Evolutionary conservation across 2,329 filamentous ascomycete species (phyloP).

Genomic region (Colletotrichum viniferum): DNA sequence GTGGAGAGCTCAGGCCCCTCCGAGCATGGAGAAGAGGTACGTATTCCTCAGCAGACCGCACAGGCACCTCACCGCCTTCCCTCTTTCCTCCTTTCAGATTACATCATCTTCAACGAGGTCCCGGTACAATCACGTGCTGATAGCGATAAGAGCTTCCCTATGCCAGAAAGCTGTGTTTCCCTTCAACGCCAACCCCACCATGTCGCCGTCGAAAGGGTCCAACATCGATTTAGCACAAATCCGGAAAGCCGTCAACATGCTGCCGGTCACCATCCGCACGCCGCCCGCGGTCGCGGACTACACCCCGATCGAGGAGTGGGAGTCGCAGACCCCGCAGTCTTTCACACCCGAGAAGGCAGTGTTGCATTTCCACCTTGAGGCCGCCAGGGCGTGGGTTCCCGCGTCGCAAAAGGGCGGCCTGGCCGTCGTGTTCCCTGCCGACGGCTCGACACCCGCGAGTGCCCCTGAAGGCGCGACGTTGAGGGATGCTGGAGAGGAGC

Average conservation of each 20-base stretch:
- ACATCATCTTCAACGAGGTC: neutral
- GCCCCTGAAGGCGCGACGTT: slow-evolving; percentile 35
- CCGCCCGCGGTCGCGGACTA: slow-evolving; percentile 65
- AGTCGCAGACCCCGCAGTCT: slow-evolving; percentile 72
- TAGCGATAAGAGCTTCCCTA: slow-evolving; percentile 24
- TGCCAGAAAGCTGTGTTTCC: neutral
- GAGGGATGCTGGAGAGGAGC: slow-evolving; percentile 38
- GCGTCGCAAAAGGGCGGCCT: slow-evolving; percentile 58
- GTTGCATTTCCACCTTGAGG: slow-evolving; percentile 65
- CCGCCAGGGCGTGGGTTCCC: slow-evolving; percentile 63
- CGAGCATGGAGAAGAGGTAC: neutral
- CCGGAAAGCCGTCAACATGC: slow-evolving; percentile 32
- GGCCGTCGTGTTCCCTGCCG: slow-evolving; percentile 57
- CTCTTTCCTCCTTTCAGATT: neutral
- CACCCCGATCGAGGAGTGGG: slow-evolving; percentile 69
- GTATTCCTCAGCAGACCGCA: neutral
- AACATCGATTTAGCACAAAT: neutral
- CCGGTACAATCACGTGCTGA: slow-evolving; percentile 13
- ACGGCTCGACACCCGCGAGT: slow-evolving; percentile 34
- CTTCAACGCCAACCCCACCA: slow-evolving; percentile 8
- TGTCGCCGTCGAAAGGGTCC: neutral
- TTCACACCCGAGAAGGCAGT: slow-evolving; percentile 76
- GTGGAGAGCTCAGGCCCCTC: slow-evolving; percentile 10
- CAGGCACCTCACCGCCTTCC: neutral
- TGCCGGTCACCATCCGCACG: slow-evolving; percentile 60